Percentiles rank a stretch among this genome's conserved stretches.
Evolutionary conservation across 2,329 filamentous ascomycete species (phyloP).

Genomic region (Colletotrichum lupini): DNA sequence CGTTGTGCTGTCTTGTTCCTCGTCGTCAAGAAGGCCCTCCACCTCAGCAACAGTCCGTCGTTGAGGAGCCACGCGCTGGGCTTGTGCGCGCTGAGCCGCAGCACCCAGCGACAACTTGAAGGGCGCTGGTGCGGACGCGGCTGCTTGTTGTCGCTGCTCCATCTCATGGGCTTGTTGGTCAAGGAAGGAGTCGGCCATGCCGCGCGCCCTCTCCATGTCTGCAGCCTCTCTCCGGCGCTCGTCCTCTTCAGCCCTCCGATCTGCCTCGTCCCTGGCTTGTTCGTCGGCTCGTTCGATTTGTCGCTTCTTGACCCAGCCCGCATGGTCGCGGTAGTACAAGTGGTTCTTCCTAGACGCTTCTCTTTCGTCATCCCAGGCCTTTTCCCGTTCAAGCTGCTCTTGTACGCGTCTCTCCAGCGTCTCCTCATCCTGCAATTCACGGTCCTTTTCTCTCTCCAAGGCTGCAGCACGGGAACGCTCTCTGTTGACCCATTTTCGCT

Average conservation of each 20-base stretch:
- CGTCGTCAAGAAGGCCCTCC: constrained; percentile 93
- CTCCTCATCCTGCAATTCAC: constrained; percentile 80
- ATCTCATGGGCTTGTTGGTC: constrained; percentile 85
- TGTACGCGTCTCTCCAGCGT: constrained; percentile 74
- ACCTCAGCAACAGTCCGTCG: constrained; percentile 92
- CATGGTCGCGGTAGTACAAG: constrained; percentile 89
- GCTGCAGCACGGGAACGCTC: constrained; percentile 87
- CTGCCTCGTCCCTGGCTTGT: constrained; percentile 80
- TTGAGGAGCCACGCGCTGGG: constrained; percentile 64
- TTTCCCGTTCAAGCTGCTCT: constrained; percentile 71
- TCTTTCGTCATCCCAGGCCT: constrained; percentile 90
- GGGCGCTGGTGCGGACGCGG: constrained; percentile 68
- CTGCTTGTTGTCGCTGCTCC: constrained; percentile 56
- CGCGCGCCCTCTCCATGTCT: constrained; percentile 81
- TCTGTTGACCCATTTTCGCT: constrained; percentile 90
- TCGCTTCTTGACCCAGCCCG: constrained; percentile 86
- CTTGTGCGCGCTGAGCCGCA: constrained; percentile 79
- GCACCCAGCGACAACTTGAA: constrained; percentile 96
- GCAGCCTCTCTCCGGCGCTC: constrained; percentile 77
- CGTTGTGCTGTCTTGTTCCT: constrained; percentile 80
- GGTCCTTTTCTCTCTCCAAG: constrained; percentile 83
- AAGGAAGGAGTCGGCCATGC: constrained; percentile 91
- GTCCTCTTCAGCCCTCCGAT: constrained; percentile 81
- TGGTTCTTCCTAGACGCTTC: constrained; percentile 79
- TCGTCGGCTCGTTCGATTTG: constrained; percentile 79